These are phyloP conservation scores for Neurospora sp. DNA, from an alignment of 495 filamentous ascomycete genomes.

Conservation along the genomic window DNA sequence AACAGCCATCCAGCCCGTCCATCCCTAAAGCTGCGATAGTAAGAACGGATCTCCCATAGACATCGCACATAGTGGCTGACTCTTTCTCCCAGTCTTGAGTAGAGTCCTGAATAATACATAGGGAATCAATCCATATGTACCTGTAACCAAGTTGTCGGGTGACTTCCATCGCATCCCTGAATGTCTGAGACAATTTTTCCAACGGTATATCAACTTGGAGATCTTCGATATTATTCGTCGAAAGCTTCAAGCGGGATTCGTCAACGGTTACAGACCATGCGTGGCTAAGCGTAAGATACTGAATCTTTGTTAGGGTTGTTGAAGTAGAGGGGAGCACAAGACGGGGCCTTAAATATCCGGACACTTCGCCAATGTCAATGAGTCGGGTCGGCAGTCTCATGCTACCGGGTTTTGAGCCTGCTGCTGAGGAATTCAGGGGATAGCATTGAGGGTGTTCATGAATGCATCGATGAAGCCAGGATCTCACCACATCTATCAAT, in stretches of 20 bases:
- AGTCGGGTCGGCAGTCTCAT: not conserved
- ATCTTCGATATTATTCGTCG: not conserved
- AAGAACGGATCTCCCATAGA: not conserved
- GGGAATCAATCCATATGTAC: not conserved
- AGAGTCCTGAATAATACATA: not conserved
- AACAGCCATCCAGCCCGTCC: not conserved
- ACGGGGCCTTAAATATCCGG: not conserved
- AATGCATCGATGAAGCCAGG: not conserved
- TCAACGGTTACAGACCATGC: not conserved
- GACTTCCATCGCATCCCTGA: not conserved
- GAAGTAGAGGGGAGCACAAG: not conserved
- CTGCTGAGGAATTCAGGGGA: fast-evolving
- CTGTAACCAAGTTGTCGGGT: not conserved
- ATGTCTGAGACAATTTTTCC: not conserved
- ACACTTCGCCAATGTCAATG: not conserved
- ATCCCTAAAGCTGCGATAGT: not conserved
- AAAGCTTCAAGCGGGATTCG: not conserved
- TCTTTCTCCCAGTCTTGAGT: not conserved
- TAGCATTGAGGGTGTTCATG: not conserved
- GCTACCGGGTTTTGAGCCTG: not conserved
- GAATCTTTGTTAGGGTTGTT: fast-evolving
- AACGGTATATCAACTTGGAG: not conserved
- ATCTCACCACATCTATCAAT: not conserved
- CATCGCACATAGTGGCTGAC: not conserved
- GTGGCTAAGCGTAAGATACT: not conserved